Evolutionary conservation across 2,329 filamentous ascomycete species (phyloP), one percentile per base, ranked within the genome.

Genomic region (Teratosphaeria gauchensis): DNA sequence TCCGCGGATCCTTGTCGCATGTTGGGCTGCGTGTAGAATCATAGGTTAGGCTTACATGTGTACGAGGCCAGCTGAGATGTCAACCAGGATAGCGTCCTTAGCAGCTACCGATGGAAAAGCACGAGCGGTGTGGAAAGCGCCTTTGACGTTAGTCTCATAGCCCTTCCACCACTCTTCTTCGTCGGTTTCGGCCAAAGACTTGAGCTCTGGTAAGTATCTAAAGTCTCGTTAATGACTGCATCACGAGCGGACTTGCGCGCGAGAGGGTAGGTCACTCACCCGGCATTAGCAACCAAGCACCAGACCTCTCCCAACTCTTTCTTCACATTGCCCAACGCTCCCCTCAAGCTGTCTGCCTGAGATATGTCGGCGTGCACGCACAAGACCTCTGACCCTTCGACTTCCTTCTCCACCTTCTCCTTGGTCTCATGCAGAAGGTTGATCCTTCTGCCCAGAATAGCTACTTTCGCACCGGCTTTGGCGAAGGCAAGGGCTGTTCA

Each of bases 311-410:
- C 62, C 21, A 56, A 54, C 16, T 55, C 48, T 33, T 58, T 33
- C 21, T 48, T 38, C 6, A 48, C 53, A 12, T 24, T 51, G 11
- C 56, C 57, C 30, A 62, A 59, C 6, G 58, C 60, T 12, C 48
- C 11, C 2, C 60, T 53, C 33, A 62, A 51, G 1, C 35, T 57
- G 3, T 33, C 35, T 19, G 59, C 61, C n/a, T 63, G 59, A 19
- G 59, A 12, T 9, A 64, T 56, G 32, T 65, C 64, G 38, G 61
- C 63, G 24, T 48, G 51, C 54, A 58, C 61, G 8, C 54, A 59
- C n/a, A 63, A 21, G 53, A 63, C 51, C 14, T 58, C 55, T 1
- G 38, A 38, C 16, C 33, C 33, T n/a, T 56, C 58, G 5, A 35
- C 48, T 7, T 52, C 24, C 31, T 60, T 30, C 24, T 60, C 58